Evolutionary conservation across 2,329 filamentous ascomycete genomes (phyloP).

Genomic region (Metarhizium robertsii): DNA sequence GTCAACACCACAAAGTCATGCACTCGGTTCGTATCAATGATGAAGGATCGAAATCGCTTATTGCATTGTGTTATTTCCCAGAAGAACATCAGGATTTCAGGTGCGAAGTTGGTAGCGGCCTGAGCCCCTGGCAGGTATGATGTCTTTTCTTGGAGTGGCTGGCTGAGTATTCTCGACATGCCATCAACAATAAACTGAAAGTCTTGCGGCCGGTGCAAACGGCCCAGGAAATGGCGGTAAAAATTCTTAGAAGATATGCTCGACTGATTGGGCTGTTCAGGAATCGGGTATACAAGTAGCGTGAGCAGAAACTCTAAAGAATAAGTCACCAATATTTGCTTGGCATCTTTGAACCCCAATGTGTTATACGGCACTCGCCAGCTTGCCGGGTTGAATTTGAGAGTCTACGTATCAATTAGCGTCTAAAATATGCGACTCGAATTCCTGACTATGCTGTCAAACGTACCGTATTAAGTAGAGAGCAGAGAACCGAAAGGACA

Average conservation of each 20-base stretch:
- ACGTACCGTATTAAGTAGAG: constrained; percentile 80
- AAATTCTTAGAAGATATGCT: constrained; percentile 67
- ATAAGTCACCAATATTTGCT: constrained; percentile 84
- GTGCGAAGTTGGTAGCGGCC: constrained; percentile 72
- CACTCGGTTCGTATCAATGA: constrained; percentile 87
- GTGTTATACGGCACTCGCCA: constrained; percentile 95
- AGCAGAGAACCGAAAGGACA: constrained; percentile 83
- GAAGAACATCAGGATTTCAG: constrained; percentile 93
- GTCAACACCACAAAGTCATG: constrained; percentile 89
- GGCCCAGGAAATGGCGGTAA: constrained; percentile 85
- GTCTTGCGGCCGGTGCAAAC: constrained; percentile 86
- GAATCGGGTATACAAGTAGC: constrained; percentile 77
- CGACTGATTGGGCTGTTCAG: constrained; percentile 58
- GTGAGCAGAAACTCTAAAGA: constrained; percentile 85
- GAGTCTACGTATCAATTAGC: constrained; percentile 44
- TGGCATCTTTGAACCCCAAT: constrained; percentile 82
- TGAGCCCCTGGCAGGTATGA: constrained; percentile 85
- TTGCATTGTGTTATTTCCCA: constrained; percentile 98
- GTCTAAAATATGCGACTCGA: background rate
- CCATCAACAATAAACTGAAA: constrained; percentile 96
- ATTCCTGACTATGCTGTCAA: background rate
- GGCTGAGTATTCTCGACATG: constrained; percentile 85
- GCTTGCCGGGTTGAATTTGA: constrained; percentile 90
- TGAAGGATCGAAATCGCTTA: constrained; percentile 91
- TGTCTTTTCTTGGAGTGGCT: constrained; percentile 79